These are phyloP conservation scores for Fusarium compactum DNA, from an alignment of 2,329 filamentous ascomycete species.

Conservation along the genomic window DNA sequence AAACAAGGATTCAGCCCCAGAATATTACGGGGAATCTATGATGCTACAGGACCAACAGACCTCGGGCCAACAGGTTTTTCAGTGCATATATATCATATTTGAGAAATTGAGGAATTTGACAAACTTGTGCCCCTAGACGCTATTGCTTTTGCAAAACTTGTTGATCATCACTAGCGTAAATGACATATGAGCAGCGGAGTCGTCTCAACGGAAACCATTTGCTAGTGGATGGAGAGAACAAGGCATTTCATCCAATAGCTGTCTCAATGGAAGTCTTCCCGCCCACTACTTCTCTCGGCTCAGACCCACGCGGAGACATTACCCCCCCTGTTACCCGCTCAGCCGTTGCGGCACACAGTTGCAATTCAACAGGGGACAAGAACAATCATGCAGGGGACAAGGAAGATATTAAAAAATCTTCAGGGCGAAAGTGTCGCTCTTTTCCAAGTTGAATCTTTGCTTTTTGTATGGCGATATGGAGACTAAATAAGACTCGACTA, in stretches of 20 bases:
- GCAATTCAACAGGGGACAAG: background rate
- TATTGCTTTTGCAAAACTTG: background rate
- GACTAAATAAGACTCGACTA: slow-evolving; percentile 1
- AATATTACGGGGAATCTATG: background rate
- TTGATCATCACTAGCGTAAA: background rate
- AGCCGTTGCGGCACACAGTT: background rate
- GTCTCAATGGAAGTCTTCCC: background rate
- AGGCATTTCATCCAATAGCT: background rate
- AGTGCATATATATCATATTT: background rate
- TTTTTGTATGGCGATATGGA: background rate
- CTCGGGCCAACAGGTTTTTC: background rate
- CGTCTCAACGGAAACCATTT: background rate
- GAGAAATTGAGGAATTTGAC: background rate
- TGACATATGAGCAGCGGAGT: background rate
- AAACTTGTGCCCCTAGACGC: background rate
- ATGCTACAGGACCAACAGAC: background rate
- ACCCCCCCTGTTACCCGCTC: background rate
- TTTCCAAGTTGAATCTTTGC: background rate
- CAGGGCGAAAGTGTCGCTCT: background rate
- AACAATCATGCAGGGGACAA: background rate
- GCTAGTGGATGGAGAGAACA: background rate
- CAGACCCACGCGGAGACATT: background rate
- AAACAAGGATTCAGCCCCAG: background rate
- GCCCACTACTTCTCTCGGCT: background rate
- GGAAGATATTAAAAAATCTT: background rate